These are phyloP conservation scores for Botrytis paeoniae DNA, from an alignment of 2,329 filamentous ascomycete species.

Conservation along the genomic window DNA sequence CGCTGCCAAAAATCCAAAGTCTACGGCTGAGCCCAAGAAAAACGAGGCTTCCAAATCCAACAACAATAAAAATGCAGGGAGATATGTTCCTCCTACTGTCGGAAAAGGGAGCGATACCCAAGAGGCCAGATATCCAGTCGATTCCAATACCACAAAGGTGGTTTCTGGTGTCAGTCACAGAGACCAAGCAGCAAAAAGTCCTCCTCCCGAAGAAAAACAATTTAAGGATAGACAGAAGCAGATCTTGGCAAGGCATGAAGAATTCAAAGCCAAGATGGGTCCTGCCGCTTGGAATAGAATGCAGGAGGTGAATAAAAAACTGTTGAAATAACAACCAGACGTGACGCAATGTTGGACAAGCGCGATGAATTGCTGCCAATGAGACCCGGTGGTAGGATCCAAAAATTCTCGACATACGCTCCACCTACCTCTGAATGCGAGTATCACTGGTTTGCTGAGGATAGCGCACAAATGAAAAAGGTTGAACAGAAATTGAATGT, in stretches of 20 bases:
- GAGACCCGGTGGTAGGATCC: neutral
- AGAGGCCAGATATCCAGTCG: neutral
- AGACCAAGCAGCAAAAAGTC: neutral
- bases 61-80: rapidly evolving
- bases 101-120: rapidly evolving
- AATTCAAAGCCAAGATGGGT: neutral
- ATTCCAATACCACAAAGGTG: neutral
- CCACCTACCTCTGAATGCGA: neutral
- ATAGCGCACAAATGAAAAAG: neutral
- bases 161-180: neutral
- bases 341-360: neutral
- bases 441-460: neutral
- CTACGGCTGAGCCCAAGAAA: neutral
- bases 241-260: neutral
- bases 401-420: neutral
- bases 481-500: neutral
- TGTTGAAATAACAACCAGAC: too few species aligned
- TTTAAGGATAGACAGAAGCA: neutral
- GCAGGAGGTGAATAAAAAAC: neutral
- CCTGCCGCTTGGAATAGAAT: neutral
- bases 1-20: neutral
- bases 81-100: neutral
- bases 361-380: neutral
- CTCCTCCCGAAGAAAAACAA: neutral
- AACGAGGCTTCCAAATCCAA: rapidly evolving